Evolutionary conservation across 2,329 filamentous ascomycete genomes (phyloP), one percentile per base, ranked within the genome.

Genomic region (Lasiodiplodia sp.): DNA sequence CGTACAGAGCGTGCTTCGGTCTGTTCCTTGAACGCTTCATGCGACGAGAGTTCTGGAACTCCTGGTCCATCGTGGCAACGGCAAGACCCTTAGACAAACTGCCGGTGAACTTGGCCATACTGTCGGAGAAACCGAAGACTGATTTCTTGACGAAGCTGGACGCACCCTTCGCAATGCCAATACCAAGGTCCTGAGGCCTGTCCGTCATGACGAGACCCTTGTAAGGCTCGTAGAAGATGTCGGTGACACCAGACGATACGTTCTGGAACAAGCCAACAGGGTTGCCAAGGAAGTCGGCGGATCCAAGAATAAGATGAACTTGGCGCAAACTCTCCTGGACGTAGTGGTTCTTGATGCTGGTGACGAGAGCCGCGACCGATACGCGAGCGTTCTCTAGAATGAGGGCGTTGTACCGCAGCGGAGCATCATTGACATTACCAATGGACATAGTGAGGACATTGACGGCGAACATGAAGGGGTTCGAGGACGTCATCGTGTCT

Each of bases 361-460:
- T 91, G 25, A 94, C 87, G 55, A 99, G 85, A 1, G 97, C 89
- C 5, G 91, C 90, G 8, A 94, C 90, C 0, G 96, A 97, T 5
- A 99, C 92, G 34, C 96, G 90, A 55, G 96, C 94, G 74, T 99
- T 99, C 80, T 99, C 96, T 28, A 99, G 83, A 83, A 99, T 92
- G 28, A 99, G 84, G 0, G 96, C 93, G 71, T 98, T 99, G 77
- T 99, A 89, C 58, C 93, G 90, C 66, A 99, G 90, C 0, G 96
- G 96, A 7, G 96, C 96, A 80, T 99, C 96, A 75, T 99, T 99
- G 84, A 99, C 93, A 75, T 99, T 99, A 72, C 96, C 96, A 75
- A 99, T 96, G 16, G 96, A 97, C 96, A 99, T 99, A 0, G 96
- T 98, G 84, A 99, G 90, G 73, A 98, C 93, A 76, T 99, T 98